These are phyloP conservation scores for Isoetes taiwanensis DNA, from an alignment of 75 land plant genomes.

Conservation along the genomic window DNA sequence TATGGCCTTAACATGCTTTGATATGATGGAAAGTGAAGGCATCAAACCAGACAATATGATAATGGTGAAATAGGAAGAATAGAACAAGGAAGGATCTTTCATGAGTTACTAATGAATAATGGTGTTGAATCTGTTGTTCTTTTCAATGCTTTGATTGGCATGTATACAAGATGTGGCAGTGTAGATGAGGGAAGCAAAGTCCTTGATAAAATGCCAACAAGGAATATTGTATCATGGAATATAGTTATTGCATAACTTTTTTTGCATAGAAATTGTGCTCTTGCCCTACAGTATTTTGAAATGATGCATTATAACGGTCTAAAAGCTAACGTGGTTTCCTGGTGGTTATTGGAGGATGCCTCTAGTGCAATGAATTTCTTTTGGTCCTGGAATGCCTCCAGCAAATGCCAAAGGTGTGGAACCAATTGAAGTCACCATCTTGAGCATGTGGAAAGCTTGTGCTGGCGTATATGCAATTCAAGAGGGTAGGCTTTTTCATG, in stretches of 20 bases:
- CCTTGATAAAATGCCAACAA: slow-evolving; percentile 17
- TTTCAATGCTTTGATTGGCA: slow-evolving; percentile 14
- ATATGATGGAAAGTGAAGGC: not conserved
- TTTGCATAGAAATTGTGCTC: slow-evolving; percentile 22
- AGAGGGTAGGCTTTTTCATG: slow-evolving; percentile 41
- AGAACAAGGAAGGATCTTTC: not conserved
- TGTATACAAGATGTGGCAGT: slow-evolving; percentile 19
- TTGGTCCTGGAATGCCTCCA: no score
- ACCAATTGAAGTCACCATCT: no score
- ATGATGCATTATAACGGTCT: no score
- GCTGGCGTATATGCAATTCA: slow-evolving; percentile 11
- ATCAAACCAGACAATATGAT: not conserved
- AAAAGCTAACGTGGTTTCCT: no score
- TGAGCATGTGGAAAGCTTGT: slow-evolving; percentile 36
- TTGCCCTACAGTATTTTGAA: slow-evolving; percentile 25
- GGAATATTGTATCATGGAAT: slow-evolving; percentile 49
- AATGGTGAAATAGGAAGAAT: not conserved
- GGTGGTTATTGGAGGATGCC: no score
- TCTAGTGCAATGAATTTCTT: no score
- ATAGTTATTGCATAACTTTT: slow-evolving; percentile 34
- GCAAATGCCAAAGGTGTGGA: no score
- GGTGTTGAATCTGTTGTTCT: no score
- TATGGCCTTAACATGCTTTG: not conserved
- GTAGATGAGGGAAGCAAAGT: slow-evolving; percentile 3
- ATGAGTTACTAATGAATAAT: not conserved